Evolutionary conservation across 805 yeast species (phyloP), one percentile per base, ranked within the genome.

Genomic region (Candida glaebosa): DNA sequence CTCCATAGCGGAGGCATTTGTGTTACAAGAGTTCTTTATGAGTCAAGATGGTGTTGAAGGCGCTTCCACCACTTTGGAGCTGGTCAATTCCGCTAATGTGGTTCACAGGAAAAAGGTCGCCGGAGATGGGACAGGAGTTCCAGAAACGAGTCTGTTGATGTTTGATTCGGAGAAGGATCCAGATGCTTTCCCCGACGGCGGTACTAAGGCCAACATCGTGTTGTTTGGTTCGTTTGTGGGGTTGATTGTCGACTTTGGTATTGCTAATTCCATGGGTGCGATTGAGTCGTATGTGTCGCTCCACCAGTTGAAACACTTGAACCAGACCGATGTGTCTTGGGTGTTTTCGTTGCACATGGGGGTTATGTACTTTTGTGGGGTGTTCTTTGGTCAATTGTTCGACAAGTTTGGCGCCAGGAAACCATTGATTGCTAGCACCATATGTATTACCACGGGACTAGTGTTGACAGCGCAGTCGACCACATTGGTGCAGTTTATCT

Each of bases 341-440:
- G 57, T 61, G 3, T 61, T 60, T 48, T 51, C 60, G 18, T 32
- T 60, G 15, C 58, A 56, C 46, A 54, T 73, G 42, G 59, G 59
- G 17, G 57, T 60, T 8, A 50, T 57, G 56, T 55, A 52, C 37
- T 54, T 60, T 39, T 63, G 65, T 5, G 55, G 60, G 25, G 56
- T 61, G 14, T 37, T 61, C 18, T 54, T 57, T 49, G 64, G 63
- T 2, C 61, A 60, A 16, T 41, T 60, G 5, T 60, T 60, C 41
- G 64, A 60, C 39, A 46, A 45, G 16, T 45, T 50, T 26, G 67
- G 66, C 1, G 54, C 58, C 26, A 45, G 50, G 26, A 43, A 40
- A n/a, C 53, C 57, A 18, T 39, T 60, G n/a, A 38, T 49, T 5
- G 40, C 40, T 3, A 54, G 64, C 2, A 55, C 54, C 3, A 36